Percentiles rank a stretch among this genome's conserved stretches.
These are phyloP conservation scores for Hypoxylon subgilvum DNA, from an alignment of 495 filamentous ascomycete genomes.

Conservation along the genomic window DNA sequence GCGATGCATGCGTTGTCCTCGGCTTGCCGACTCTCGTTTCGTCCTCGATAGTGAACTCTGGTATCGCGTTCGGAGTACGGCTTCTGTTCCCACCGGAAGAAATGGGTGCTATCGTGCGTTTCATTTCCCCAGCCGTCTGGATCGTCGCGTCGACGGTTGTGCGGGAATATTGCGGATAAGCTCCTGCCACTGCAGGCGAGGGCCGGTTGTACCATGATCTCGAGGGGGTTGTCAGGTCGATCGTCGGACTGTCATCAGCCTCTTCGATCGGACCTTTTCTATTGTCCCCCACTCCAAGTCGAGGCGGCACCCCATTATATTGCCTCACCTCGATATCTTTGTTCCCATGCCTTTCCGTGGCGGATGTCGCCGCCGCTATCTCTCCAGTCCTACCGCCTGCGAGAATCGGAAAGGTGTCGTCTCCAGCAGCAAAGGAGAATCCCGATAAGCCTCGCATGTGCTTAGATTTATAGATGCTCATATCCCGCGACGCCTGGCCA, in stretches of 20 bases:
- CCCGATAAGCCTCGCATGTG: slow-evolving; percentile 14
- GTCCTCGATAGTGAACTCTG: neutral
- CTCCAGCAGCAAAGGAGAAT: slow-evolving; percentile 28
- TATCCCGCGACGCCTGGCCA: neutral
- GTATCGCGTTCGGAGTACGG: neutral
- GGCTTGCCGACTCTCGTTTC: neutral
- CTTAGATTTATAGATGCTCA: neutral
- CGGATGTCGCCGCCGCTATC: neutral
- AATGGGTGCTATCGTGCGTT: neutral
- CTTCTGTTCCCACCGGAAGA: neutral
- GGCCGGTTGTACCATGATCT: slow-evolving; percentile 1
- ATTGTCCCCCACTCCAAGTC: neutral
- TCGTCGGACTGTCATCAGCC: neutral
- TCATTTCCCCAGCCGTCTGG: neutral
- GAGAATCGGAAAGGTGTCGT: slow-evolving; percentile 9
- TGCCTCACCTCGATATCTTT: neutral
- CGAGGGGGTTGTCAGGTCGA: neutral
- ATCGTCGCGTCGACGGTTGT: slow-evolving; percentile 6
- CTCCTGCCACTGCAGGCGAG: neutral
- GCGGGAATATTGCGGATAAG: neutral
- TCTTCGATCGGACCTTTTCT: neutral
- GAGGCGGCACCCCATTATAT: neutral
- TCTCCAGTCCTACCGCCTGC: too few species aligned
- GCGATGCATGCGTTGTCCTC: neutral
- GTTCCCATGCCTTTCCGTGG: neutral